Percentiles rank a stretch among this genome's conserved stretches.
These are phyloP conservation scores for Neurospora cerealis DNA, from an alignment of 495 filamentous ascomycete species.

Conservation along the genomic window DNA sequence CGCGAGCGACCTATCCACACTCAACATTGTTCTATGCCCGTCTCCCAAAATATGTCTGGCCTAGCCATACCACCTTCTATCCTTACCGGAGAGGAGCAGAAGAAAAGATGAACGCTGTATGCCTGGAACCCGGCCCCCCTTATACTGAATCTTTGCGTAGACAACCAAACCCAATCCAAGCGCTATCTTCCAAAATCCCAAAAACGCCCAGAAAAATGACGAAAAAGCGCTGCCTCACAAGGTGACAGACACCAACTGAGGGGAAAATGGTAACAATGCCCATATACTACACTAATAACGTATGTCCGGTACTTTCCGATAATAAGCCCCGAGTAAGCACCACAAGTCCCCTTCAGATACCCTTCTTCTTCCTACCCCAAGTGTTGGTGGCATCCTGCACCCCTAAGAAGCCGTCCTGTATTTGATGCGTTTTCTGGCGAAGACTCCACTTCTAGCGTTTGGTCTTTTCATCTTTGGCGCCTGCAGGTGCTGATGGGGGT, in stretches of 20 bases:
- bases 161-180: neutral
- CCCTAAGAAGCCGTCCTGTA: neutral
- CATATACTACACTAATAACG: neutral
- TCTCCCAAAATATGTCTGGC: neutral
- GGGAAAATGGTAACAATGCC: neutral
- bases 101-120: neutral
- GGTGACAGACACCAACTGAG: neutral
- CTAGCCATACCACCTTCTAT: neutral
- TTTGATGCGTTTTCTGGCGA: neutral
- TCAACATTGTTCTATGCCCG: neutral
- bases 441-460: neutral
- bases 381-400: neutral
- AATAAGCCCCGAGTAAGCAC: neutral
- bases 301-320: neutral
- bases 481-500: conserved; percentile 30
- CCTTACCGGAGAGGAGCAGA: neutral
- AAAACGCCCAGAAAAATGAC: neutral
- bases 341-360: neutral
- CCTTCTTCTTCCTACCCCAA: neutral
- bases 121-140: neutral
- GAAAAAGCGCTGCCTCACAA: neutral
- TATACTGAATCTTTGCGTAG: neutral
- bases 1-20: neutral
- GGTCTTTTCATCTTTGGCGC: neutral
- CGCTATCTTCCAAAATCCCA: neutral